Evolutionary conservation across 2,329 filamentous ascomycete genomes (phyloP).

Genomic region (Apiospora marii): DNA sequence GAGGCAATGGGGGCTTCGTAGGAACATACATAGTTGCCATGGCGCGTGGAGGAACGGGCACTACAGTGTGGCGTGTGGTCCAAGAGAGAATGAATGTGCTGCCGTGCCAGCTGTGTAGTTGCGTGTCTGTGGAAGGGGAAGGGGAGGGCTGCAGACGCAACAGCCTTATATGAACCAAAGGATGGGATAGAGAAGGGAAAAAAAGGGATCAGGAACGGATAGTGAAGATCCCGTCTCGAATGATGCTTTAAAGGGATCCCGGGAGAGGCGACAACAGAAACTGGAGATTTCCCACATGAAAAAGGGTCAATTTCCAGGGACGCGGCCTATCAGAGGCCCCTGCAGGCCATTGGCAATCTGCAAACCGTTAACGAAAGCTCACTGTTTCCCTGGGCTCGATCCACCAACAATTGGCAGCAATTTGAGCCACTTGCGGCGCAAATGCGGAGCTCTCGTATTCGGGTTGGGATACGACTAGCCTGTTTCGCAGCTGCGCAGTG

Average conservation of each 20-base stretch:
- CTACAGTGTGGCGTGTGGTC: slow-evolving; percentile 2
- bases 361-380: slow-evolving; percentile 13
- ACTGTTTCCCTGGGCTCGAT: slow-evolving; percentile 16
- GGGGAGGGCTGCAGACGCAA: slow-evolving; percentile 3
- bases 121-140: neutral
- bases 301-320: slow-evolving; percentile 21
- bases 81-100: slow-evolving; percentile 11
- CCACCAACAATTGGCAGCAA: slow-evolving; percentile 17
- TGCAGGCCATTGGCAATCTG: neutral
- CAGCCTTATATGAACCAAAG: slow-evolving; percentile 21
- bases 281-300: slow-evolving; percentile 21
- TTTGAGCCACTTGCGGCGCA: slow-evolving; percentile 19
- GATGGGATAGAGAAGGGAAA: slow-evolving; percentile 12
- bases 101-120: neutral
- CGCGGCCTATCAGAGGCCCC: slow-evolving; percentile 7
- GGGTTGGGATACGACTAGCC: slow-evolving; percentile 2
- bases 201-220: slow-evolving; percentile 9
- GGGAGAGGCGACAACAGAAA: slow-evolving; percentile 20
- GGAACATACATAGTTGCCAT: slow-evolving; percentile 24
- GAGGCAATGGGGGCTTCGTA: neutral
- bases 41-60: slow-evolving; percentile 11
- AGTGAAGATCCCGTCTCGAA: slow-evolving; percentile 22
- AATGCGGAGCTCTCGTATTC: slow-evolving; percentile 17
- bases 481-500: neutral
- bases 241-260: slow-evolving; percentile 17